Evolutionary conservation across 1,284 basidiomycete species (phyloP).

Genomic region (Apiotrichum porosum): DNA sequence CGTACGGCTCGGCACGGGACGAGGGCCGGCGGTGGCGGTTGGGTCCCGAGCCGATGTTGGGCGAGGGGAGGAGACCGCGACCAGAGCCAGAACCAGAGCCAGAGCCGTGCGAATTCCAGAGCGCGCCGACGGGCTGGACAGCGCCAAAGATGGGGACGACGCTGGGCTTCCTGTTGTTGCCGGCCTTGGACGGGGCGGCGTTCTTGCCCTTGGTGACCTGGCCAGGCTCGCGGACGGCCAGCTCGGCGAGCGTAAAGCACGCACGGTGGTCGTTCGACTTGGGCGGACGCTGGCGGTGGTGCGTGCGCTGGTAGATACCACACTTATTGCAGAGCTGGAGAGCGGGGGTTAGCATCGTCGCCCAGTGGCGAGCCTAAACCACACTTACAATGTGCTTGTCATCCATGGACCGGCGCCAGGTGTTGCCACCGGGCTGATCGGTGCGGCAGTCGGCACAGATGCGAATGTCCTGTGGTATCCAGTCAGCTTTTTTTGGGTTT

Average conservation of each 20-base stretch:
- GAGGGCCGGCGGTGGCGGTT: too few relatives aligned
- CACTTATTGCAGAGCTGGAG: constrained; percentile 16
- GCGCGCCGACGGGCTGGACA: too few relatives aligned
- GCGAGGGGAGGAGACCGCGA: too few relatives aligned
- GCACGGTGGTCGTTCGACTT: constrained; percentile 1
- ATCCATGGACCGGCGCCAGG: constrained; percentile 9
- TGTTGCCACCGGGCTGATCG: constrained; percentile 9
- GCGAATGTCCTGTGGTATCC: constrained; percentile 1
- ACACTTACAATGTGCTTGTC: constrained; percentile 5
- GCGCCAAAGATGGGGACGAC: too few relatives aligned
- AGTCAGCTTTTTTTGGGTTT: too few relatives aligned
- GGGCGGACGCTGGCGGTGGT: constrained; percentile 1
- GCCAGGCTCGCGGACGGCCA: background rate
- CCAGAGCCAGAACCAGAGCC: too few relatives aligned
- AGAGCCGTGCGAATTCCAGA: too few relatives aligned
- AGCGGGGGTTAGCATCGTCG: background rate
- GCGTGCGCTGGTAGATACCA: constrained; percentile 13
- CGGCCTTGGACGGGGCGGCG: too few relatives aligned
- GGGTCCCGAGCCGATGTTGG: too few relatives aligned
- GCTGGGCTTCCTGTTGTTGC: too few relatives aligned
- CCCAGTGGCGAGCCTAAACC: background rate
- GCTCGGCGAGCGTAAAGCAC: background rate
- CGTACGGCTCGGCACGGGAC: too few relatives aligned
- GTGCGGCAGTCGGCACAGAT: constrained; percentile 11
- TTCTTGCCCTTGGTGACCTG: background rate